phyloP scores from a whole-genome alignment of 2,329 filamentous ascomycete genomes.

The Colletotrichum lindemuthianum region DNA sequence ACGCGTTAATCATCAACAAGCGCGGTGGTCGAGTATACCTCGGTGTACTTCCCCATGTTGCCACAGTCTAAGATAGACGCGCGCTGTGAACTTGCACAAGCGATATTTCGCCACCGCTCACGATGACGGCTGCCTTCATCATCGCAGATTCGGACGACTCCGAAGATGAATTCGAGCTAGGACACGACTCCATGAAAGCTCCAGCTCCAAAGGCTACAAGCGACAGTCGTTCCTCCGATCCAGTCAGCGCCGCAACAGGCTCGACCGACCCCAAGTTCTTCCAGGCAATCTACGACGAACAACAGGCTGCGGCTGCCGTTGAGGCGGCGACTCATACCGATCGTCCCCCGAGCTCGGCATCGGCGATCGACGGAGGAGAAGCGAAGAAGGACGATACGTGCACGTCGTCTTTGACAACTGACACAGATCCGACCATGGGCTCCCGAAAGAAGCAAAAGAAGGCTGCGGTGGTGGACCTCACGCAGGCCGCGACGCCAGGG shows the following conservation, averaged over 20 bases:
- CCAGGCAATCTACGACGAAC: slow-evolving; percentile 57
- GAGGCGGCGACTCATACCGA: not conserved
- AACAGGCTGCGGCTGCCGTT: slow-evolving; percentile 46
- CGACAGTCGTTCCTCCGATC: slow-evolving; percentile 39
- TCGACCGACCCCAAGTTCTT: slow-evolving; percentile 62
- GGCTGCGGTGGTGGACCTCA: slow-evolving; percentile 39
- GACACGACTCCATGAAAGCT: slow-evolving; percentile 23
- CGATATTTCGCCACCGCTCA: slow-evolving; percentile 20
- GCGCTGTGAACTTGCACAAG: not conserved
- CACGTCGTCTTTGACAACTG: slow-evolving; percentile 39
- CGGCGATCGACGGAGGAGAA: not conserved
- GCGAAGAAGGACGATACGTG: slow-evolving; percentile 8
- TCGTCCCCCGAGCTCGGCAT: not conserved
- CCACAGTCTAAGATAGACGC: slow-evolving; percentile 8
- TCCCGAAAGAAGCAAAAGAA: slow-evolving; percentile 22
- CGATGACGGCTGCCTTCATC: slow-evolving; percentile 31
- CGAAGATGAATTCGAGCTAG: slow-evolving; percentile 23
- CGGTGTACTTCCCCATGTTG: not conserved
- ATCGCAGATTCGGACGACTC: slow-evolving; percentile 38
- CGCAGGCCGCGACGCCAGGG: slow-evolving; percentile 47
- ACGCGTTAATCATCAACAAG: not conserved
- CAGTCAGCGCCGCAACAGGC: slow-evolving; percentile 43
- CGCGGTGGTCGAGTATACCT: not conserved
- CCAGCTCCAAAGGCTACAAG: slow-evolving; percentile 9
- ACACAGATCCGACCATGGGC: slow-evolving; percentile 42